Conservation (phyloP, 2,329 filamentous ascomycete genomes). For the Setomelanomma holmii region DNA sequence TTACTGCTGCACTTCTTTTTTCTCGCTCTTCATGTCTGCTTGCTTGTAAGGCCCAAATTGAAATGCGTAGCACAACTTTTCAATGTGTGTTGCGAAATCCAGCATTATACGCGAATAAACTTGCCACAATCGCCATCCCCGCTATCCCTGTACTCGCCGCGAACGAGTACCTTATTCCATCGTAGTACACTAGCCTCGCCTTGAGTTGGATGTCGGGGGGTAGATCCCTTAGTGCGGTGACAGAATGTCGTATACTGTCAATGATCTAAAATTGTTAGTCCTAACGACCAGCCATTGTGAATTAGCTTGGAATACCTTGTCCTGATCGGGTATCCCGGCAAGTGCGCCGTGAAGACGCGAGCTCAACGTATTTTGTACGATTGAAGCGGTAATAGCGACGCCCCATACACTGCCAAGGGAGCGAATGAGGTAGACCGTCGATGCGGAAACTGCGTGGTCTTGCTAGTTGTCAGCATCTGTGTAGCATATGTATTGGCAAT, state of each 20-base stretch:
- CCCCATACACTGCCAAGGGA: conserved; percentile 70
- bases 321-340: background rate
- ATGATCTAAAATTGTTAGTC: conserved; percentile 66
- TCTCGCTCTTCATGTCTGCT: no score
- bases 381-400: conserved; percentile 67
- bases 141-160: conserved; percentile 62
- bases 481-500: background rate
- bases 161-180: conserved; percentile 65
- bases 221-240: conserved; percentile 62
- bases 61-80: no score
- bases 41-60: no score
- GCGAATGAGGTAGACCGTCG: conserved; percentile 68
- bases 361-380: conserved; percentile 68
- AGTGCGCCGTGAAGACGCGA: conserved; percentile 54
- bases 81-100: conserved; percentile 20
- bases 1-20: no score
- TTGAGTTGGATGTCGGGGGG: conserved; percentile 64
- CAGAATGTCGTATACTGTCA: conserved; percentile 67
- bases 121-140: conserved; percentile 56
- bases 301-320: background rate
- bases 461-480: background rate
- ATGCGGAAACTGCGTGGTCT: conserved; percentile 70
- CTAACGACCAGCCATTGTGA: conserved; percentile 57
- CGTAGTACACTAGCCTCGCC: conserved; percentile 66
- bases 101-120: conserved; percentile 48